Evolutionary conservation across 1,284 basidiomycete species (phyloP).

Genomic region (Trichosporon sp.): DNA sequence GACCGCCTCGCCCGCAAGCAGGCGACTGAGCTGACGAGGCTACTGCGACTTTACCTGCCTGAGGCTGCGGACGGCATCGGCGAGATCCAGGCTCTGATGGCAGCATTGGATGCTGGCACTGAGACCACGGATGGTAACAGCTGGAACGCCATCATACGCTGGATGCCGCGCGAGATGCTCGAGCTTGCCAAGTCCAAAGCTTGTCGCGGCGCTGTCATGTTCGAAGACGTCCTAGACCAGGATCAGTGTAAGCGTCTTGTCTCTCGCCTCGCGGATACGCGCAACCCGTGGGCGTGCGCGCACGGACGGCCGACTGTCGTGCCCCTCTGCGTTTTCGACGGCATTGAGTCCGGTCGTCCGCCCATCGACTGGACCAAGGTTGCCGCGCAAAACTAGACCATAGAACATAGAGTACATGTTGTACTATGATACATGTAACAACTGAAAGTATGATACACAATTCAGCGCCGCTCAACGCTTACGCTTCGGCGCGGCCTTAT

Average conservation of each 20-base stretch:
- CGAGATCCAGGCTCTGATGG: constrained; percentile 45
- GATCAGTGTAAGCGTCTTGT: constrained; percentile 74
- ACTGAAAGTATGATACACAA: constrained; percentile 16
- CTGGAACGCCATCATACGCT: constrained; percentile 64
- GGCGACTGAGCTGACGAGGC: constrained; percentile 42
- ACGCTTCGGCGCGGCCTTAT: constrained; percentile 16
- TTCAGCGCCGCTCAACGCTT: neutral
- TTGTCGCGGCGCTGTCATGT: constrained; percentile 95
- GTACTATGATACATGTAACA: constrained; percentile 25
- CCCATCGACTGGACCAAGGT: constrained; percentile 38
- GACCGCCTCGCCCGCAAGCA: constrained; percentile 42
- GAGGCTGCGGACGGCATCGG: constrained; percentile 36
- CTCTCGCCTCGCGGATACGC: constrained; percentile 66
- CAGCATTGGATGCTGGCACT: constrained; percentile 22
- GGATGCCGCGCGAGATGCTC: constrained; percentile 75
- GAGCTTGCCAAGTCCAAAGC: constrained; percentile 89
- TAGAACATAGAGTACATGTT: constrained; percentile 18
- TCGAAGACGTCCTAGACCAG: constrained; percentile 74
- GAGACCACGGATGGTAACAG: neutral
- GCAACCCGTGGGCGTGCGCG: constrained; percentile 89
- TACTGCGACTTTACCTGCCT: constrained; percentile 45
- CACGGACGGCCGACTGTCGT: constrained; percentile 67
- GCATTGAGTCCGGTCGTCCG: neutral
- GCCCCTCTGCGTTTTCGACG: constrained; percentile 48
- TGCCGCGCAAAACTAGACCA: neutral